Percentiles rank a stretch among this genome's conserved stretches.
phyloP scores from a whole-genome alignment of 208 protist species.

The Leishmania aethiopica region DNA sequence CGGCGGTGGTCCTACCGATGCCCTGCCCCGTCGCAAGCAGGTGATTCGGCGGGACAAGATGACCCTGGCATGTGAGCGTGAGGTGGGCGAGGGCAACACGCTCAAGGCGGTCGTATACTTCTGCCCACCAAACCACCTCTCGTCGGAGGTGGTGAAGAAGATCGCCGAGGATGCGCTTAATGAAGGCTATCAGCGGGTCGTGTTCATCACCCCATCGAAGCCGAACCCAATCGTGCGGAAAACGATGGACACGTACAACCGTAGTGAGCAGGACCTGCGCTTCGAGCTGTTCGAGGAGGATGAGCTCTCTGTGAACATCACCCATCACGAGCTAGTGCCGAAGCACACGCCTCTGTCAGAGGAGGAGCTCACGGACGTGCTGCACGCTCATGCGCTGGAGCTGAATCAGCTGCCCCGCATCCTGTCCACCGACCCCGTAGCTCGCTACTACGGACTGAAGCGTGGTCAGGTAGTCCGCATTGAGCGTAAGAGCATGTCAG shows the following conservation, averaged over 20 bases:
- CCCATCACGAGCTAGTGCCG: slow-evolving; percentile 97
- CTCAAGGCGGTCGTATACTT: slow-evolving; percentile 82
- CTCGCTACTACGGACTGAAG: slow-evolving; percentile 95
- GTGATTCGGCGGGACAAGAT: slow-evolving; percentile 82
- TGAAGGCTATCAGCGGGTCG: slow-evolving; percentile 60
- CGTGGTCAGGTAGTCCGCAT: slow-evolving; percentile 96
- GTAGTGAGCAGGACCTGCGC: slow-evolving; percentile 54
- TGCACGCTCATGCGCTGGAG: slow-evolving; percentile 93
- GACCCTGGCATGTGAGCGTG: slow-evolving; percentile 77
- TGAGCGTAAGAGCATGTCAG: slow-evolving; percentile 96
- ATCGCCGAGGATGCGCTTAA: slow-evolving; percentile 46
- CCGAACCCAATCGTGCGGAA: slow-evolving; percentile 75
- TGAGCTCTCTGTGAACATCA: slow-evolving; percentile 98
- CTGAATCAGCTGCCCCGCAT: slow-evolving; percentile 97
- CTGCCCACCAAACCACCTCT: slow-evolving; percentile 48
- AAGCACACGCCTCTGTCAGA: slow-evolving; percentile 92
- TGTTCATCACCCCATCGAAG: slow-evolving; percentile 67
- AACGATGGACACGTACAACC: slow-evolving; percentile 73
- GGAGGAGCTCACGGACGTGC: slow-evolving; percentile 87
- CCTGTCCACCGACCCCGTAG: slow-evolving; percentile 95
- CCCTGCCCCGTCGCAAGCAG: slow-evolving; percentile 9
- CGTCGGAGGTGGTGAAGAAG: slow-evolving; percentile 66
- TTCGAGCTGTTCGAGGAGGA: slow-evolving; percentile 96
- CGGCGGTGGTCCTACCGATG: slow-evolving; percentile 1
- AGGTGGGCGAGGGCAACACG: slow-evolving; percentile 39